Conservation (phyloP, 2,329 filamentous ascomycete genomes). For the Xenoacremonium recifei region DNA sequence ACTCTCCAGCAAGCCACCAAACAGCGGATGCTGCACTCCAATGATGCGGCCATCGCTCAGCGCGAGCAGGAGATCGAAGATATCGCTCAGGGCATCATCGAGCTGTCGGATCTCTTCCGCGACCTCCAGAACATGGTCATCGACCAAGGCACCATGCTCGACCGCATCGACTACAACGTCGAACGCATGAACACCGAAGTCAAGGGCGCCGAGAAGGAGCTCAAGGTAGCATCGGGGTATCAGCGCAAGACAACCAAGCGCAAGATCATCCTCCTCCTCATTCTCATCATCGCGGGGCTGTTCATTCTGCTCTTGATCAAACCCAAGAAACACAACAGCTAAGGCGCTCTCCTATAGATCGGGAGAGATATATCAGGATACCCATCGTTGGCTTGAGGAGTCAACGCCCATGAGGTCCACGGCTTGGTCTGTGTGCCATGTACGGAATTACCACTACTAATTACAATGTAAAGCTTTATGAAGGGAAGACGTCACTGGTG, state of each 20-base stretch:
- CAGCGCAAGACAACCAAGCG: conserved; percentile 86
- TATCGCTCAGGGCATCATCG: conserved; percentile 97
- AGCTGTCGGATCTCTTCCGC: conserved; percentile 93
- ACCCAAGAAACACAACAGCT: conserved; percentile 59
- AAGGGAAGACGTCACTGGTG: conserved; percentile 21
- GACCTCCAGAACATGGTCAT: conserved; percentile 96
- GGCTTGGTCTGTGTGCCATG: neutral
- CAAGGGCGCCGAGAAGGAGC: conserved; percentile 87
- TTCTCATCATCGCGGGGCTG: conserved; percentile 80
- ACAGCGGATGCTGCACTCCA: conserved; percentile 65
- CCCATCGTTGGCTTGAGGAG: conserved; percentile 7
- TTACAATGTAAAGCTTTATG: conserved; percentile 28
- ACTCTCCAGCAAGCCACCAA: conserved; percentile 78
- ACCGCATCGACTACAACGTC: conserved; percentile 97
- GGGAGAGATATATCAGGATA: conserved; percentile 12
- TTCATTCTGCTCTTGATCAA: conserved; percentile 83
- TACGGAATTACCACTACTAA: conserved; percentile 30
- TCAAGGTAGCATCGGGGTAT: conserved; percentile 84
- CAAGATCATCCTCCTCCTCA: conserved; percentile 86
- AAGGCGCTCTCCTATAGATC: conserved; percentile 13
- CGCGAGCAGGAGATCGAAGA: conserved; percentile 96
- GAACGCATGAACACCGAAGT: conserved; percentile 94
- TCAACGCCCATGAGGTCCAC: neutral
- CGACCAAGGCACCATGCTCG: conserved; percentile 85
- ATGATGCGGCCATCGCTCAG: conserved; percentile 83